phyloP scores from a whole-genome alignment of 345 rosid species.

The Ricinus communis region DNA sequence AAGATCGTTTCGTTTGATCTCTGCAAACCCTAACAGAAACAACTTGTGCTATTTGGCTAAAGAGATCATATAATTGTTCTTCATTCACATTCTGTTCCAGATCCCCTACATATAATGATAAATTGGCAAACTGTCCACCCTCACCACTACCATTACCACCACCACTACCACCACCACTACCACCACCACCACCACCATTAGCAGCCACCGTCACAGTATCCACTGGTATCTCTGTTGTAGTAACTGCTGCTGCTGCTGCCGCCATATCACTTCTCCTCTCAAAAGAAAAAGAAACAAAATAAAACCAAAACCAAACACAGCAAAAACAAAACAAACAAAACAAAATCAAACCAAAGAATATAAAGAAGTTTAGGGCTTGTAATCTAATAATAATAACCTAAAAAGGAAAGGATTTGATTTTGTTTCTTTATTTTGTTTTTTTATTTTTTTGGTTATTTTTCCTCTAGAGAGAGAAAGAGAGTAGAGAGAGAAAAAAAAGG shows the following conservation, averaged over 20 bases:
- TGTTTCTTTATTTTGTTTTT: background rate
- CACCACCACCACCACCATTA: conserved; percentile 6
- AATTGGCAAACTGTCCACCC: conserved; percentile 28
- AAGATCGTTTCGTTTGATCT: conserved; percentile 43
- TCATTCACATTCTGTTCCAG: conserved; percentile 54
- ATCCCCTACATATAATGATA: conserved; percentile 69
- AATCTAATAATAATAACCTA: background rate
- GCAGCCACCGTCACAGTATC: background rate
- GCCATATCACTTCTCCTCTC: background rate
- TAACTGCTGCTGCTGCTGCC: background rate
- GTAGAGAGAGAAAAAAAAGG: background rate
- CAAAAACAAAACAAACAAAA: background rate
- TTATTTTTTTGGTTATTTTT: background rate
- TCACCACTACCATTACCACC: conserved; percentile 7
- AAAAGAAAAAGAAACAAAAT: background rate
- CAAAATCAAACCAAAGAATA: background rate
- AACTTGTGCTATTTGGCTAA: conserved; percentile 49
- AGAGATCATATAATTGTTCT: conserved; percentile 50
- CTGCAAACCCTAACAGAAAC: conserved; percentile 62
- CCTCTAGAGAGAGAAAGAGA: conserved; percentile 17
- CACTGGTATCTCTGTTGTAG: no score
- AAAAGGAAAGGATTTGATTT: conserved; percentile 9
- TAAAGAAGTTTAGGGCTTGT: no score
- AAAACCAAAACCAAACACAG: background rate
- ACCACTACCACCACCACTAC: background rate